Evolutionary conservation across 257 asterid genomes (phyloP), one percentile per base, ranked within the genome.

Genomic region (Nicotiana paniculata): DNA sequence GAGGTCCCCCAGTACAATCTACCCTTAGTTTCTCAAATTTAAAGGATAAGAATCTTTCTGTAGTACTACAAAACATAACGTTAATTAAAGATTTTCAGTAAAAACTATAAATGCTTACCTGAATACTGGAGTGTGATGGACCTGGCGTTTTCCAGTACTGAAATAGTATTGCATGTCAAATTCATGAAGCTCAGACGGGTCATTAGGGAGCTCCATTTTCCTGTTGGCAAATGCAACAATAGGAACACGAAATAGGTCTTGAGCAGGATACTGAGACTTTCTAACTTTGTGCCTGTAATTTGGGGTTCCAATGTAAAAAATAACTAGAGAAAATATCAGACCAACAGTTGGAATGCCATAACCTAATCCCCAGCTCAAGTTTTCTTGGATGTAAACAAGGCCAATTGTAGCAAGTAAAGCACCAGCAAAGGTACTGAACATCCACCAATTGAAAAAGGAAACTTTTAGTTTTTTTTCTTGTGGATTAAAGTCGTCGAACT

Each of bases 381-480:
- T 94, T 32, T 94, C 97, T 84, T 94, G 98, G 35, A 94, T 89
- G 85, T 94, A 94, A 10, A 94, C 97, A 24, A 94, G 93, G 63
- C 92, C 97, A 9, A 94, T 82, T 2, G 96, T 93, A 3, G 97
- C 98, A 53, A 90, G 77, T 12, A 94, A 81, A 33, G 94, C 97
- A 3, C 98, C 98, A 1, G 86, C 86, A 84, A 93, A 94, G 51
- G 97, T 85, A 30, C 97, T 91, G 81, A 94, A 94, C 96, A 93
- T 94, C 98, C 98, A 94, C 98, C 98, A 94, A 70, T 94, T 94
- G 85, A 94, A 94, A 90, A 94, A 94, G 12, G 97, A 93, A 21
- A 83, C 90, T 83, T 94, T 94, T 13, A 91, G 91, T 84, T 84
- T 84, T 82, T 94, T 93, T 87, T 94, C 98, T 1, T 76, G 81